phyloP scores from a whole-genome alignment of 2,329 filamentous ascomycete species.

The Tolypocladium cylindrosporum region DNA sequence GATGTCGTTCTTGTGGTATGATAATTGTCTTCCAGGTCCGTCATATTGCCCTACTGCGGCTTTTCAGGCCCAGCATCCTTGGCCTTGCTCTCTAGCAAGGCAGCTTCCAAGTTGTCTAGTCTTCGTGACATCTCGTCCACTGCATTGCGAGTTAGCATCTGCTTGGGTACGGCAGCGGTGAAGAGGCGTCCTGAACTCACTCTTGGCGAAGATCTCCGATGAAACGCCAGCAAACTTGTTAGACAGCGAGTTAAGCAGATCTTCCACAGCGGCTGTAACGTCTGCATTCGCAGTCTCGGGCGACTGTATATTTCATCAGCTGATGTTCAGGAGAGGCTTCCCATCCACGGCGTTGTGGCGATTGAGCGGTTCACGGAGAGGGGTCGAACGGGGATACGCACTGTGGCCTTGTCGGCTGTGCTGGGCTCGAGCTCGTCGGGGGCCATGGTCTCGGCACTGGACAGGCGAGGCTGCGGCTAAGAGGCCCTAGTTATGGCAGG shows the following conservation, averaged over 20 bases:
- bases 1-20: background rate
- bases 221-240: slow-evolving; percentile 80
- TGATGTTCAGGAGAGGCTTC: background rate
- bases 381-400: slow-evolving; percentile 12
- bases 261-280: slow-evolving; percentile 71
- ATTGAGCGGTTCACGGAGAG: background rate
- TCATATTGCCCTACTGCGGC: slow-evolving; percentile 6
- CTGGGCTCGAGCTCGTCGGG: slow-evolving; percentile 25
- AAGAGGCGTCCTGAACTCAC: slow-evolving; percentile 39
- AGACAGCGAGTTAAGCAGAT: slow-evolving; percentile 73
- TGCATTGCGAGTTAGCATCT: slow-evolving; percentile 25
- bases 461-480: background rate
- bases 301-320: slow-evolving; percentile 14
- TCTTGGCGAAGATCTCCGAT: slow-evolving; percentile 79
- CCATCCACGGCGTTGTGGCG: background rate
- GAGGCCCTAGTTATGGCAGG: background rate
- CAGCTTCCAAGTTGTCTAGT: slow-evolving; percentile 72
- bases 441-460: slow-evolving; percentile 20
- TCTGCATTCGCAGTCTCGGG: slow-evolving; percentile 47
- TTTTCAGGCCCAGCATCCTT: slow-evolving; percentile 29
- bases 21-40: background rate
- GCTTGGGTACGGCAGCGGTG: background rate
- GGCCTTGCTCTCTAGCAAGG: slow-evolving; percentile 49
- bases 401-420: slow-evolving; percentile 21
- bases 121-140: slow-evolving; percentile 92